A percentile compares a stretch with the other conserved stretches of the same genome.
phyloP scores from a whole-genome alignment of 139 green algal species.

The Chlamydomonas schloesseri region DNA sequence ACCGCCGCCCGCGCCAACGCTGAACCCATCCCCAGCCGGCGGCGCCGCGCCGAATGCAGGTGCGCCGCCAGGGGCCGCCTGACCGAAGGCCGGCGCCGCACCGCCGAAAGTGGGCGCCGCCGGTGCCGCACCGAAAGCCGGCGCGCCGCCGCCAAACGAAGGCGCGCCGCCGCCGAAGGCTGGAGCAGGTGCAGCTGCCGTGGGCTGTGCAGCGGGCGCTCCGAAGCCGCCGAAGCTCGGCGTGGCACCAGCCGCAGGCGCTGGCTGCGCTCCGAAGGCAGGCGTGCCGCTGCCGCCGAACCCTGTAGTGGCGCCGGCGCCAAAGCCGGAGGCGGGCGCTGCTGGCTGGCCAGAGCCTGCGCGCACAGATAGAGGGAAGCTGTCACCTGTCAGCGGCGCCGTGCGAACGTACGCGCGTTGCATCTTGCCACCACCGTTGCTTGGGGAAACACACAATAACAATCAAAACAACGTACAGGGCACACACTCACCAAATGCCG shows the following conservation, averaged over 20 bases:
- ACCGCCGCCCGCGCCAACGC: constrained; percentile 6
- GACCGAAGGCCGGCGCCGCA: constrained; percentile 2
- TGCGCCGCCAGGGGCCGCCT: neutral
- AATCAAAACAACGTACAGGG: neutral
- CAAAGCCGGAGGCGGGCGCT: neutral
- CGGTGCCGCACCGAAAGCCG: neutral
- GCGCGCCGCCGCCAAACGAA: neutral
- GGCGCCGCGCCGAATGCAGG: constrained; percentile 18
- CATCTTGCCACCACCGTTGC: too few relatives aligned
- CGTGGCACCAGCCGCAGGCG: neutral
- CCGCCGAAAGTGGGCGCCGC: neutral
- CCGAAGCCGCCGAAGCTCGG: too few relatives aligned
- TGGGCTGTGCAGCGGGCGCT: too few relatives aligned
- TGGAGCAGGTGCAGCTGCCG: neutral
- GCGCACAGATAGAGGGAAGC: too few relatives aligned
- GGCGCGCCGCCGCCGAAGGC: constrained; percentile 5
- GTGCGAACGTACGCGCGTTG: too few relatives aligned
- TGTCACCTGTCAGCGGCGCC: too few relatives aligned
- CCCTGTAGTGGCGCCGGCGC: neutral
- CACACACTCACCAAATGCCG: neutral
- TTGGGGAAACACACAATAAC: too few relatives aligned
- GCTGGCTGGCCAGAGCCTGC: too few relatives aligned
- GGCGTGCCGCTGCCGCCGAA: neutral
- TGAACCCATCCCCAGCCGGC: constrained; percentile 11
- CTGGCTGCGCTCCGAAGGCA: neutral